Base-by-base conservation (phyloP, 208 protist species). In the Trypanosoma theileri region DNA sequence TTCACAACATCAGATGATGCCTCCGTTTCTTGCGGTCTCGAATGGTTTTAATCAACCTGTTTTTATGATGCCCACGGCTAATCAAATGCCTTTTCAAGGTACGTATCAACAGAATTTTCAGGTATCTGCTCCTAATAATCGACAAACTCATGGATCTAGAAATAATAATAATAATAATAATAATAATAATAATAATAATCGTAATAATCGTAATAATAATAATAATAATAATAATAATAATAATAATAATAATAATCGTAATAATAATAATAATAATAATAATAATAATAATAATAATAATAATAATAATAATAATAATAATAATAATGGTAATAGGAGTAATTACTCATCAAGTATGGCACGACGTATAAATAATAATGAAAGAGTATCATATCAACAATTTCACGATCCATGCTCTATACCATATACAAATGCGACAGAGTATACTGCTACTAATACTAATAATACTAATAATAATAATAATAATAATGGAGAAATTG, bases 401-500 rank as follows among this genome's bases (percentile, higher is more conserved):
- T 17, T 19, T 28, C 62, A 48, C 12, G 19, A 58, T 22, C 24
- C 55, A 48, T 11, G n/a, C 48, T 50, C 19, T 45, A 28, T 35
- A 12, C 14, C 6, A 48, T 46, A 64, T 45, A 4, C 22, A 44
- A 13, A 0, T 9, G 56, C 19, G 24, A 17, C 0, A 31, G 44
- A 62, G n/a, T 53, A 9, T 40, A 13, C 21, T 55, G 26, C 12
- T 41, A 16, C 28, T 41, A 78, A n/a, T n/a, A n/a, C n/a, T n/a
- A n/a, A n/a, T n/a, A n/a, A n/a, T n/a, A n/a, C n/a, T n/a, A n/a
- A n/a, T n/a, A n/a, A n/a, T n/a, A n/a, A n/a, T n/a, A n/a, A n/a
- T n/a, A n/a, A n/a, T n/a, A n/a, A n/a, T n/a, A n/a, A 86, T 57
- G 74, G 85, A 52, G 68, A 86, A 12, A 69, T 69, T n/a, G 80